Percentiles rank a stretch among this genome's conserved stretches.
Evolutionary conservation across 2,329 filamentous ascomycete species (phyloP).

Genomic region (Apiospora kogelbergensis): DNA sequence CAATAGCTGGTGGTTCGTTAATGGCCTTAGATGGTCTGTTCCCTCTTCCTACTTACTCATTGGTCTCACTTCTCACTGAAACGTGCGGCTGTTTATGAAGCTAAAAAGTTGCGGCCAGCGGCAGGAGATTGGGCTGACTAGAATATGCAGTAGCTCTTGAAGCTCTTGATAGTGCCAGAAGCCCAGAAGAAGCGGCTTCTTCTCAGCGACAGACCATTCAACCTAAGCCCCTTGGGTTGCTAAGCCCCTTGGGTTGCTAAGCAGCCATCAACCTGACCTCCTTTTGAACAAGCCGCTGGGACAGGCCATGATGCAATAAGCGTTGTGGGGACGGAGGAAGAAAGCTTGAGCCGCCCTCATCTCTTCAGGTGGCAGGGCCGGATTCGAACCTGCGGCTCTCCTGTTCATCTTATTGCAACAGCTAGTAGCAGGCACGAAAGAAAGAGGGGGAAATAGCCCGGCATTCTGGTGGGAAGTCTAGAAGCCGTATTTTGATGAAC

Average conservation of each 20-base stretch:
- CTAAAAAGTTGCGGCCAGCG: neutral
- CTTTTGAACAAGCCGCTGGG: neutral
- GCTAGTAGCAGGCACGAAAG: neutral
- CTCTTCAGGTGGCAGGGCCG: neutral
- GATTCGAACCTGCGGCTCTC: neutral
- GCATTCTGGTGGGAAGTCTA: neutral
- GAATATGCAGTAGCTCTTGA: no score
- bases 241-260: neutral
- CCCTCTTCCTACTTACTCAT: neutral
- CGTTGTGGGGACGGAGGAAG: neutral
- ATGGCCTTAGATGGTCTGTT: neutral
- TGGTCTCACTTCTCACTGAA: neutral
- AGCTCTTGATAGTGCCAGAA: neutral
- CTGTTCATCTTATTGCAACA: neutral
- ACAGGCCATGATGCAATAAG: neutral
- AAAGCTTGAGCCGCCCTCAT: constrained; percentile 3
- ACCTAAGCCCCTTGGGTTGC: neutral
- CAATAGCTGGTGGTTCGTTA: neutral
- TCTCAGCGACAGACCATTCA: neutral
- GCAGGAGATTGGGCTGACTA: neutral
- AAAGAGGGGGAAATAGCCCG: neutral
- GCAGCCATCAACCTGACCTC: neutral
- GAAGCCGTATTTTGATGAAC: neutral
- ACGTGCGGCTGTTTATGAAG: neutral
- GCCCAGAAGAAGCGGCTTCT: neutral